A percentile compares a stretch with the other conserved stretches of the same genome.
Evolutionary conservation across 352 stramenopile species (phyloP).

Genomic region (Pythium aristosporum): DNA sequence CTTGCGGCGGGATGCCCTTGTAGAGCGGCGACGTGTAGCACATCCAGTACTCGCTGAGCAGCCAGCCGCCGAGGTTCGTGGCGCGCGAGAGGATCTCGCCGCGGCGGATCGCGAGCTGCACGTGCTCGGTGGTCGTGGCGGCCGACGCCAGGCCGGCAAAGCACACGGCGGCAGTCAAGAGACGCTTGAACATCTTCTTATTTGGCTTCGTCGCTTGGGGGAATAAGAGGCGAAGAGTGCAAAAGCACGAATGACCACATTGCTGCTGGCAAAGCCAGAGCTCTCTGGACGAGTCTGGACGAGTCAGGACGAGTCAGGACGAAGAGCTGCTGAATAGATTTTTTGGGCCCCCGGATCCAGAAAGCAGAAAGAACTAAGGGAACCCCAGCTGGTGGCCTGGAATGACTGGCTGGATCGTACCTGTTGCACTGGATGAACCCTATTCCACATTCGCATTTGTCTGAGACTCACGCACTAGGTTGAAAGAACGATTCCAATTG

Average conservation of each 20-base stretch:
- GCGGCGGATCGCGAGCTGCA: conserved; percentile 31
- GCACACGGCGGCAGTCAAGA: conserved; percentile 11
- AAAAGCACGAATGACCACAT: conserved; percentile 14
- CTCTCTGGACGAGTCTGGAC: conserved; percentile 8
- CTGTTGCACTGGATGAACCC: background rate
- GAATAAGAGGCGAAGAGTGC: conserved; percentile 15
- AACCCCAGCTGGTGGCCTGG: background rate
- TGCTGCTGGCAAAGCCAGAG: too few species aligned
- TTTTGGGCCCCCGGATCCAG: background rate
- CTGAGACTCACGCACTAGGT: background rate
- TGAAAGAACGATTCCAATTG: background rate
- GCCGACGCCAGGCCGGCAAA: conserved; percentile 11
- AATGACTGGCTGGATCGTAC: background rate
- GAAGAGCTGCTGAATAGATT: background rate
- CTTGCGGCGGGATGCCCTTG: conserved; percentile 56
- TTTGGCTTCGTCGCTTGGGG: background rate
- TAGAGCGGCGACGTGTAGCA: conserved; percentile 78
- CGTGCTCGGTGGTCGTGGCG: conserved; percentile 8
- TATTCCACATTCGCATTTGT: background rate
- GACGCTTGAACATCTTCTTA: conserved; percentile 15
- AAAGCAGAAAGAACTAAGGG: background rate
- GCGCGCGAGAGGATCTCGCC: conserved; percentile 47
- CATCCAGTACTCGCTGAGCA: conserved; percentile 83
- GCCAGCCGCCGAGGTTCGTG: conserved; percentile 85
- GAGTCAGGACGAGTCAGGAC: background rate